Base-by-base conservation (phyloP, 1,284 basidiomycete genomes). In the Peniophora sp. region DNA sequence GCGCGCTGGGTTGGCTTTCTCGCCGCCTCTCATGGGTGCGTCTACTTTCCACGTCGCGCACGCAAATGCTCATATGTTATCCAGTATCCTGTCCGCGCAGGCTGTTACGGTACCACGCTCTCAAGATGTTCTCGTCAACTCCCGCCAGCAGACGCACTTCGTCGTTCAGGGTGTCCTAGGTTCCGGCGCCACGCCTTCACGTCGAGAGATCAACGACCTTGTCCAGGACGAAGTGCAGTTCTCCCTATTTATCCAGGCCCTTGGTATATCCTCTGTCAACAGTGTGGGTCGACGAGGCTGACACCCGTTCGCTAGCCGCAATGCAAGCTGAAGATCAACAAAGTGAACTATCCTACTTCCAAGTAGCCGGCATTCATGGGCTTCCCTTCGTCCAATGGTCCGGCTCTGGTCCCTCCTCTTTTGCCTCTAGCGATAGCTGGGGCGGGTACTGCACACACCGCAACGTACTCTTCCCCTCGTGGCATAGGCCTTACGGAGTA, bases 401-500 rank as follows among this genome's bases (percentile, higher is more conserved):
- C n/a, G 39, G 39, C 16, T 41, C 39, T 16, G n/a, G 39, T 8
- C 16, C 16, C 16, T n/a, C n/a, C 16, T 8, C 16, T 22, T 9
- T 10, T 8, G 47, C 17, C 46, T 39, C 35, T 6, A 32, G 27
- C 27, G 27, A 32, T 12, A 12, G 27, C 6, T 32, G 27, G 27
- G 39, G 24, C 8, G 54, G 55, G 5, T 59, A 60, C 35, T 61
- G 60, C 47, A 48, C 47, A 17, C 60, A 61, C 41, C 52, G 53
- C 9, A 52, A 50, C 9, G 49, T 56, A 35, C 35, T 59, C 25
- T 61, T 61, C 52, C 59, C 60, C 1, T 53, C 58, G 9, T 61
- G 60, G 59, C 58, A 61, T 48, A 44, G 60, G 10, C 52, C 54
- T 20, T 59, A 61, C 39, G 49, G 56, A 11, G 56, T 51, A 5